phyloP scores from a whole-genome alignment of 2,329 filamentous ascomycete genomes.

The Cladophialophora bantiana region DNA sequence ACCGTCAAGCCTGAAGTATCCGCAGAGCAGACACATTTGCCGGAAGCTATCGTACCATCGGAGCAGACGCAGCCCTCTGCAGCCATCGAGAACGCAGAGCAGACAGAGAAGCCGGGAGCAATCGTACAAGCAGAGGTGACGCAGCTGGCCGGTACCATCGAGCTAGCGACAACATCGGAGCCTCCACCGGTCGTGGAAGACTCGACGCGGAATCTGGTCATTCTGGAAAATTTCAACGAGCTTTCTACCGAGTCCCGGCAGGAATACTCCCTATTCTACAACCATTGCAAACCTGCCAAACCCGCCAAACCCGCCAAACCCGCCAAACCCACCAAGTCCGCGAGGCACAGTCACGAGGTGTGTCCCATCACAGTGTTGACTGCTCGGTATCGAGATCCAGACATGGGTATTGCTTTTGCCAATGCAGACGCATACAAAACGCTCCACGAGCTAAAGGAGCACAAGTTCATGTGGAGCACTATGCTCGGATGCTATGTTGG shows the following conservation, averaged over 20 bases:
- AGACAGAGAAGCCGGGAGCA: not conserved
- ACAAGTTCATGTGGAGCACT: conserved; percentile 83
- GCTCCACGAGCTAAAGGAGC: conserved; percentile 73
- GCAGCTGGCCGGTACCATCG: not conserved
- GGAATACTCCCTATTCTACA: conserved; percentile 64
- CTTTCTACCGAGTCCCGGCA: conserved; percentile 60
- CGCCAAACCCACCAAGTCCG: conserved; percentile 48
- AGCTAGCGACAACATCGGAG: not conserved
- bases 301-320: conserved; percentile 48
- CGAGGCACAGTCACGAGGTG: conserved; percentile 59
- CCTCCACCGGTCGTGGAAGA: conserved; percentile 52
- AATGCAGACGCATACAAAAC: conserved; percentile 75
- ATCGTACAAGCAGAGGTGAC: not conserved
- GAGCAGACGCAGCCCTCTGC: not conserved
- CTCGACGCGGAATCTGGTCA: conserved; percentile 64
- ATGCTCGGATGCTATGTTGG: conserved; percentile 86
- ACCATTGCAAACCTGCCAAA: conserved; percentile 57
- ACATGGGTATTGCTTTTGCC: conserved; percentile 80
- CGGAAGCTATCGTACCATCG: not conserved
- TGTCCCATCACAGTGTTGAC: conserved; percentile 85
- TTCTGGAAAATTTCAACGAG: conserved; percentile 65
- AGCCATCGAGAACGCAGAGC: not conserved
- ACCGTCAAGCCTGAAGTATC: conserved; percentile 16
- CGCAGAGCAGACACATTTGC: not conserved
- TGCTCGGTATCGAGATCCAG: conserved; percentile 83